Percentiles rank a stretch among this genome's conserved stretches.
Conservation (phyloP, 202 grass and related monocot genomes). For the Panicum hallii region DNA sequence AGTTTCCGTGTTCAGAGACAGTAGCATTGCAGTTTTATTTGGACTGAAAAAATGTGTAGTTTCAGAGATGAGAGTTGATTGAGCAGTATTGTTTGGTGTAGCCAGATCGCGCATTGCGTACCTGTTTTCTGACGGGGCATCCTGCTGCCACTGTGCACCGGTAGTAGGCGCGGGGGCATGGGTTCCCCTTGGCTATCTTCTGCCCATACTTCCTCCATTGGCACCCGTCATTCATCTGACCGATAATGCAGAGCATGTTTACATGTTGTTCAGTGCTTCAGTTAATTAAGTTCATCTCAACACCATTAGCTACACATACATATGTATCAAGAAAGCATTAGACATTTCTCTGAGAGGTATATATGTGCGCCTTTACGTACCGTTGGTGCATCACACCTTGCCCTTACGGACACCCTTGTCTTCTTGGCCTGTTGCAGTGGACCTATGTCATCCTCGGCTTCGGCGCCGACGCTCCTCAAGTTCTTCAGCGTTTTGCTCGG, state of each 20-base stretch:
- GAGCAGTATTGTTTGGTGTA: no score
- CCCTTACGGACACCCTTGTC: conserved; percentile 78
- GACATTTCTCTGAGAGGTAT: not conserved
- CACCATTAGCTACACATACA: not conserved
- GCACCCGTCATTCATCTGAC: conserved; percentile 92
- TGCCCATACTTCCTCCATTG: conserved; percentile 99
- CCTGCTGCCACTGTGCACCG: conserved; percentile 78
- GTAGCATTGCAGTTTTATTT: not conserved
- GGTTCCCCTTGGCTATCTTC: conserved; percentile 92
- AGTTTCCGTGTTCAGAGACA: not conserved
- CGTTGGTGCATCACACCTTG: conserved; percentile 76
- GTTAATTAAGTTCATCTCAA: not conserved
- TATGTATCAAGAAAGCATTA: not conserved
- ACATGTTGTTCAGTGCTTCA: not conserved
- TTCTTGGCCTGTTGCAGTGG: conserved; percentile 70
- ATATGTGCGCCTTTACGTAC: conserved; percentile 28
- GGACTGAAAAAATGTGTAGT: not conserved
- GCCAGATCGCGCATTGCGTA: conserved; percentile 16
- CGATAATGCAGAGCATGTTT: not conserved
- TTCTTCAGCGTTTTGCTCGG: conserved; percentile 60
- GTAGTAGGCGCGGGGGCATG: conserved; percentile 90
- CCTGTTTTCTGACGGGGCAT: conserved; percentile 97
- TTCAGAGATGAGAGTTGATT: no score
- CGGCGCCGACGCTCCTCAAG: not conserved
- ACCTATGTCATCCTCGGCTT: conserved; percentile 48